phyloP scores from a whole-genome alignment of 2,329 filamentous ascomycete species.

The Penicillium occitanis region DNA sequence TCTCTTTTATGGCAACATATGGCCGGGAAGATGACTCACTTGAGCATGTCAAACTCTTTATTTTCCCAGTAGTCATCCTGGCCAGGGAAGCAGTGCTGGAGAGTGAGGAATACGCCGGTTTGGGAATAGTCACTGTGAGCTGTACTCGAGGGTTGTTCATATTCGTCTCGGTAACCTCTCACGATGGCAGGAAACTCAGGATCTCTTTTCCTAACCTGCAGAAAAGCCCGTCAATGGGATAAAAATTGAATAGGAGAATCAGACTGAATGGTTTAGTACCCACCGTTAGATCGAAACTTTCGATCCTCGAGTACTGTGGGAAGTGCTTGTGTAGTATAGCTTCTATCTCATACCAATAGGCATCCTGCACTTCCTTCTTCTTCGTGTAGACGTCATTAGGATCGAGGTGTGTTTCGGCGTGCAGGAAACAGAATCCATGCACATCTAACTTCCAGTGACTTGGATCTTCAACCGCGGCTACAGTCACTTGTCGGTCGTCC shows the following conservation, averaged over 20 bases:
- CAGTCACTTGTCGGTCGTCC: conserved; percentile 5
- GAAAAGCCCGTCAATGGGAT: neutral
- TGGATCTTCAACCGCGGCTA: neutral
- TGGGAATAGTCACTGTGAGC: conserved; percentile 12
- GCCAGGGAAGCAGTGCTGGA: conserved; percentile 11
- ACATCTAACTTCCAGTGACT: conserved; percentile 13
- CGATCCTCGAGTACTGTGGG: conserved; percentile 12
- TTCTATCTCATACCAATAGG: conserved; percentile 12
- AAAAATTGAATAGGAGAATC: neutral
- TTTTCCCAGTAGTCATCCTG: conserved; percentile 10
- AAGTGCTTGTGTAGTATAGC: conserved; percentile 12
- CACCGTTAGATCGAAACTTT: conserved; percentile 10
- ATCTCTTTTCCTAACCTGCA: conserved; percentile 14
- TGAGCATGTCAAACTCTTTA: conserved; percentile 15
- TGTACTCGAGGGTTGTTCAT: conserved; percentile 11
- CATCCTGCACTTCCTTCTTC: conserved; percentile 4
- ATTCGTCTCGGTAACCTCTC: conserved; percentile 8
- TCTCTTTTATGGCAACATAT: neutral
- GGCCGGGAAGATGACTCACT: neutral
- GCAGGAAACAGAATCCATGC: conserved; percentile 11
- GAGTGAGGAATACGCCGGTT: neutral
- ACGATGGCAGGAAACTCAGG: conserved; percentile 7
- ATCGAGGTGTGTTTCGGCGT: conserved; percentile 10
- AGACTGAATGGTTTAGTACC: neutral
- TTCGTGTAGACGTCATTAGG: conserved; percentile 11